A percentile compares a stretch with the other conserved stretches of the same genome.
These are phyloP conservation scores for Sporothrix protearum DNA, from an alignment of 2,329 filamentous ascomycete species.

Conservation along the genomic window DNA sequence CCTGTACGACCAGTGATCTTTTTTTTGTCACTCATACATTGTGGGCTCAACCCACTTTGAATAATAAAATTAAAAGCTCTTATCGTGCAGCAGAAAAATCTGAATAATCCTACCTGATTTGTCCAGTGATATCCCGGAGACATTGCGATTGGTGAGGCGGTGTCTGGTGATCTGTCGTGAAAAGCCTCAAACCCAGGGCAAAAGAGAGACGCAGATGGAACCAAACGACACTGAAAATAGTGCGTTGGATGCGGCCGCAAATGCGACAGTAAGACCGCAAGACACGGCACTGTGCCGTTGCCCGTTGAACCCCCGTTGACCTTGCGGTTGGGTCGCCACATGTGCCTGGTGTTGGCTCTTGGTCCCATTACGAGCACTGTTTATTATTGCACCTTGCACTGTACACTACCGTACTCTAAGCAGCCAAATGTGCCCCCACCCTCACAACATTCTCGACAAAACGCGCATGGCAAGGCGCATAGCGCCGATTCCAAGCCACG, in stretches of 20 bases:
- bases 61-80: slow-evolving; percentile 13
- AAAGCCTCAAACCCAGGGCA: not conserved
- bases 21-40: slow-evolving; percentile 16
- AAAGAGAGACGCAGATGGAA: not conserved
- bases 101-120: slow-evolving; percentile 34
- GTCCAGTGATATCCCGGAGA: slow-evolving; percentile 2
- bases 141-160: not conserved
- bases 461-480: not conserved
- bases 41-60: slow-evolving; percentile 7
- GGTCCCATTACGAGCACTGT: not conserved
- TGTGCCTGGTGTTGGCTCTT: not conserved
- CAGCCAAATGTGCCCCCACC: not conserved
- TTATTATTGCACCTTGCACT: not conserved
- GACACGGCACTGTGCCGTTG: not conserved
- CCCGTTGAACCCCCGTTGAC: no score
- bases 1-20: not conserved
- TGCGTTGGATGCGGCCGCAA: not conserved
- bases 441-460: not conserved
- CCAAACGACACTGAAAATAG: not conserved
- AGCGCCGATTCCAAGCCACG: slow-evolving; percentile 9
- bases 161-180: not conserved
- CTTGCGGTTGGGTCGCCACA: not conserved
- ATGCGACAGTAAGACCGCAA: not conserved
- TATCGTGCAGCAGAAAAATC: slow-evolving; percentile 17
- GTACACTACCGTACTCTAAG: not conserved